phyloP scores from a whole-genome alignment of 768 basidiomycete species.

The Tricholoma furcatifolium region DNA sequence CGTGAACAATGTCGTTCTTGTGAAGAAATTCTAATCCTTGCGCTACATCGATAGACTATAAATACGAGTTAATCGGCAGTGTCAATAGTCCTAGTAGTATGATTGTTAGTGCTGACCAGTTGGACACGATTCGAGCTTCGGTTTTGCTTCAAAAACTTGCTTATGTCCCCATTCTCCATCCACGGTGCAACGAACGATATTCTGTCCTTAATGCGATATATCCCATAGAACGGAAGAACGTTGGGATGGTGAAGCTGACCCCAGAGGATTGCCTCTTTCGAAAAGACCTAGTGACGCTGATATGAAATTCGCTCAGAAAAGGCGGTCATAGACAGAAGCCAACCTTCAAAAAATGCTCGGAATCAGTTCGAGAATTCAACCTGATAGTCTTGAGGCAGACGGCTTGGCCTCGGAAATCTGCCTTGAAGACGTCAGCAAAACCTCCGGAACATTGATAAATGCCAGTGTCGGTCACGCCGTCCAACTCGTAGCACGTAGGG shows the following conservation, averaged over 20 bases:
- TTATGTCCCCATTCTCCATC: constrained; percentile 5
- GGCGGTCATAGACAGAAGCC: not conserved
- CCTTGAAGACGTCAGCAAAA: constrained; percentile 2
- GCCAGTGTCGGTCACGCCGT: not conserved
- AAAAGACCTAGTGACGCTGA: not conserved
- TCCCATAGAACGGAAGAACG: not conserved
- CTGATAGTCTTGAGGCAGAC: not conserved
- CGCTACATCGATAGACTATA: not conserved
- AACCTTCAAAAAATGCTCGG: not conserved
- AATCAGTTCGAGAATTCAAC: not conserved
- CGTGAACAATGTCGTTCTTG: not conserved
- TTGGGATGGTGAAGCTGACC: not conserved
- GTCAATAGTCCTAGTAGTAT: not conserved
- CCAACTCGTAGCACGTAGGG: not conserved
- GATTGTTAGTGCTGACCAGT: not conserved
- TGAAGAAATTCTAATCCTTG: not conserved
- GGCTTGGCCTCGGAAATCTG: not conserved
- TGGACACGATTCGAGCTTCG: not conserved
- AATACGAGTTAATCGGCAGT: not conserved
- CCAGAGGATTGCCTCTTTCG: not conserved
- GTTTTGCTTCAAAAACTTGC: not conserved
- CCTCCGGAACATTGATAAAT: not conserved
- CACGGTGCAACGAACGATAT: constrained; percentile 5
- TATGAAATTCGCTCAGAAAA: not conserved
- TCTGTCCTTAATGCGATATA: not conserved